A percentile compares a stretch with the other conserved stretches of the same genome.
phyloP scores from a whole-genome alignment of 1,139 yeast species.

The Yamadazyma oceani region DNA sequence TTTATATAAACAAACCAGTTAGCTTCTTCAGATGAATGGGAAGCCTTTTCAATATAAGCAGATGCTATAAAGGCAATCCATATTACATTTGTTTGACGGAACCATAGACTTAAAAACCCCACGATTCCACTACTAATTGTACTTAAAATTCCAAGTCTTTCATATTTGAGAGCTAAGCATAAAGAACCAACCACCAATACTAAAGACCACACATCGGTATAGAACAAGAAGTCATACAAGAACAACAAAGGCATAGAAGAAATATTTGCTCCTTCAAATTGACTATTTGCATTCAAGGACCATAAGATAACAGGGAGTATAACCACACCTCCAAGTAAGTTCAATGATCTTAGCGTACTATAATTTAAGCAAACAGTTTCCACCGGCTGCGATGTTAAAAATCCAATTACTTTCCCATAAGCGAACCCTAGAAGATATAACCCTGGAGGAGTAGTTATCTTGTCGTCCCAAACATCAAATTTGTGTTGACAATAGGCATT shows the following conservation, averaged over 20 bases:
- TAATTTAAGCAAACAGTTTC: slow-evolving; percentile 28
- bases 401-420: slow-evolving; percentile 34
- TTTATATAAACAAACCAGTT: slow-evolving; percentile 1
- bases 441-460: slow-evolving; percentile 98
- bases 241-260: slow-evolving; percentile 68
- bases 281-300: slow-evolving; percentile 28
- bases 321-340: slow-evolving; percentile 61
- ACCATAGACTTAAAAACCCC: slow-evolving; percentile 61
- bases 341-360: slow-evolving; percentile 54
- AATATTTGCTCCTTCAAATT: slow-evolving; percentile 49
- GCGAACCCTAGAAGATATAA: slow-evolving; percentile 64
- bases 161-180: slow-evolving; percentile 33
- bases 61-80: slow-evolving; percentile 75
- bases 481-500: slow-evolving; percentile 60
- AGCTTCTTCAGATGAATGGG: slow-evolving; percentile 19
- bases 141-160: slow-evolving; percentile 16
- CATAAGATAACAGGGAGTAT: slow-evolving; percentile 44
- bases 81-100: slow-evolving; percentile 87
- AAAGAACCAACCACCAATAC: slow-evolving; percentile 52
- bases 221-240: slow-evolving; percentile 73
- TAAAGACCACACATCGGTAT: slow-evolving; percentile 94
- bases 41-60: slow-evolving; percentile 49
- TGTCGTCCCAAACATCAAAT: slow-evolving; percentile 74
- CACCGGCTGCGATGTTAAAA: slow-evolving; percentile 9
- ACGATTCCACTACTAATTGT: slow-evolving; percentile 38